Conservation (phyloP, 2,329 filamentous ascomycete species). For the Davidsoniella neocaledoniae region DNA sequence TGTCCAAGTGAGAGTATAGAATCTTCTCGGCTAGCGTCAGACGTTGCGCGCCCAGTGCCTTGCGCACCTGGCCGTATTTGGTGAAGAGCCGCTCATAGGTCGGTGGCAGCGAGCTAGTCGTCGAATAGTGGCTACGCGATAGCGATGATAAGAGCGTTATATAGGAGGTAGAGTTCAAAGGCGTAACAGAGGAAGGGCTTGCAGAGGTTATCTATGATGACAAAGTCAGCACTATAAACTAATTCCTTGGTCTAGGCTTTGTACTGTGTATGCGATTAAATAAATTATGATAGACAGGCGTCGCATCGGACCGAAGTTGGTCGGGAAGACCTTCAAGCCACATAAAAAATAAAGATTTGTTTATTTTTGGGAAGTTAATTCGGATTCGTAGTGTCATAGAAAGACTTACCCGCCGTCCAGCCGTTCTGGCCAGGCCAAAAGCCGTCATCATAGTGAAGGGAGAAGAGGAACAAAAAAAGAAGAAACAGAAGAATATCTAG, state of each 20-base stretch:
- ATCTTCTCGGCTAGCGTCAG: constrained; percentile 96
- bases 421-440: constrained; percentile 33
- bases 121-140: constrained; percentile 21
- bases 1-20: constrained; percentile 86
- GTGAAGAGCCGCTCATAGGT: constrained; percentile 70
- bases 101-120: constrained; percentile 34
- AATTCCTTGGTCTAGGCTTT: background rate
- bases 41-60: constrained; percentile 47
- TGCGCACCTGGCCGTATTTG: constrained; percentile 58
- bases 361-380: background rate
- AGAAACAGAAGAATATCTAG: background rate
- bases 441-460: constrained; percentile 26
- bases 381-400: constrained; percentile 1
- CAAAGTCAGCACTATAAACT: background rate
- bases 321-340: too few species aligned
- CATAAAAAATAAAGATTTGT: background rate
- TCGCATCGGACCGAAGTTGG: too few species aligned
- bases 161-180: constrained; percentile 15
- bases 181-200: constrained; percentile 19
- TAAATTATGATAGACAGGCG: background rate
- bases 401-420: constrained; percentile 32
- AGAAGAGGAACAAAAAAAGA: background rate
- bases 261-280: background rate
- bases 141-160: too few species aligned
- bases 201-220: constrained; percentile 14